Conservation (phyloP, 345 rosid genomes). For the Eucalyptus regnans region DNA sequence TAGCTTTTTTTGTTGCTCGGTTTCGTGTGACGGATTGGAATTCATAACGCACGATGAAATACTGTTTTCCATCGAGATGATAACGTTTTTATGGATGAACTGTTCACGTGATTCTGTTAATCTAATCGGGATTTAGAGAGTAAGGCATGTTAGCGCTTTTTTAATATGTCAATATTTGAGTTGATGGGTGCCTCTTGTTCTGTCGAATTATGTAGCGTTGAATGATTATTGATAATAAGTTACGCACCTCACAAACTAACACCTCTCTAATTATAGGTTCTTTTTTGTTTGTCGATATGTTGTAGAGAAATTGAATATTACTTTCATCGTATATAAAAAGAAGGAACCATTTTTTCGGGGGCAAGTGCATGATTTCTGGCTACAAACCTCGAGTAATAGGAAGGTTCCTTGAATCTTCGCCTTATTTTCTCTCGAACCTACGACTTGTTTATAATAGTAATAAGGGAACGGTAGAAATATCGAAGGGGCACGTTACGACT, state of each 20-base stretch:
- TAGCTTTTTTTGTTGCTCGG: not conserved
- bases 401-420: not conserved
- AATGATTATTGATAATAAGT: not conserved
- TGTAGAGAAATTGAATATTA: not conserved
- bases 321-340: not conserved
- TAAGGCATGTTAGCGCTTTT: fast-evolving
- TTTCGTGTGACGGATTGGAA: not conserved
- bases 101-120: fast-evolving
- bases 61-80: not conserved
- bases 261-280: not conserved
- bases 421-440: not conserved
- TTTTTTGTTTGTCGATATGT: not conserved
- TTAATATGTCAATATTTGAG: fast-evolving
- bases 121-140: not conserved
- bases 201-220: fast-evolving
- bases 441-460: not conserved
- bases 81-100: not conserved
- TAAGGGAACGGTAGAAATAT: not conserved
- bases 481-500: not conserved
- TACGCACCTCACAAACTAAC: fast-evolving
- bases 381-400: not conserved
- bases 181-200: not conserved
- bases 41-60: not conserved
- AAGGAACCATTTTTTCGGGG: not conserved
- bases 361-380: not conserved